Evolutionary conservation across 768 basidiomycete genomes (phyloP), one percentile per base, ranked within the genome.

Genomic region (Auricularia heimuer): DNA sequence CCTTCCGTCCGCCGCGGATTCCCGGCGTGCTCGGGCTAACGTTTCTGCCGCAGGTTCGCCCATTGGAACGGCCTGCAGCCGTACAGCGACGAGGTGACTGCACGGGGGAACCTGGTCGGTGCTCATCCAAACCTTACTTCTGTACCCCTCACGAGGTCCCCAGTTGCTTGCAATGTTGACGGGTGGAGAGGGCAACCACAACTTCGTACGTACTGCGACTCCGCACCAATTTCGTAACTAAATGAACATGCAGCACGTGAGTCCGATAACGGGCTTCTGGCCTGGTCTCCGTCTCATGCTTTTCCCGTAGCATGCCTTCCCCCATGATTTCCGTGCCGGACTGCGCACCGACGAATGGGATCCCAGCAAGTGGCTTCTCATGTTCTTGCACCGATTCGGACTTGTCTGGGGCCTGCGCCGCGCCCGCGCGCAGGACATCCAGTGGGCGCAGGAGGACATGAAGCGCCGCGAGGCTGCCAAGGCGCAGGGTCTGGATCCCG

Each of bases 11-110:
- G 8, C 14, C 14, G 16, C 63, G 47, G 21, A 24, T 44, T 61
- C 51, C 63, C 12, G 58, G 12, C 16, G 37, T 36, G 36, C 34
- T 47, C 33, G 21, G 3, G 12, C 39, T 42, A 42, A 42, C 39
- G 2, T 42, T 42, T 42, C 8, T 42, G 8, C 39, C 8, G 6
- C 63, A 88, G 87, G 1, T 73, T 93, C 4, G 89, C 90, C 3
- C 91, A 93, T 67, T 91, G 87, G 87, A 82, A 89, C 16, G 91
- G 91, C 8, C 70, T 90, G 21, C 90, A 92, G 68, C 88, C 86
- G 0, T 92, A 90, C 71, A 85, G 88, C 2, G 88, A 90, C 68
- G 90, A 92, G 68, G 83, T 92, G 68, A 88, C 88, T 3, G 91
- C 90, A 1, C 76, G 85, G 69, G 87, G 89, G 12, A 91, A 86